Evolutionary conservation across 2,329 filamentous ascomycete genomes (phyloP).

Genomic region (Neofusicoccum cordaticola): DNA sequence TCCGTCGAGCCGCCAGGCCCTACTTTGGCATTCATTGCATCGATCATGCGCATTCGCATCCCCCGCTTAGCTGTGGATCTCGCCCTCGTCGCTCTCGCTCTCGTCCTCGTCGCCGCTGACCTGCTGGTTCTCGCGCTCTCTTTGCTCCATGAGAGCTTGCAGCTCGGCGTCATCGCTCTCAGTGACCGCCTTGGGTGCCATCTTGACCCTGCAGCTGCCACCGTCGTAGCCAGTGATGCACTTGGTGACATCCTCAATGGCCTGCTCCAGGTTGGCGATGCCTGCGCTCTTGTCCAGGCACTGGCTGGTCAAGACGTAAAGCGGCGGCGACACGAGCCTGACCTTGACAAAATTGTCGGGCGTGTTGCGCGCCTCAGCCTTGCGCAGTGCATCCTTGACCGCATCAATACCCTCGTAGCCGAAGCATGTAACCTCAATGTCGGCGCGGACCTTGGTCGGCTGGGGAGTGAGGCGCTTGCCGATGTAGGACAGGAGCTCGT

Average conservation of each 20-base stretch:
- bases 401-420: conserved; percentile 98
- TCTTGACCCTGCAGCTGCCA: conserved; percentile 85
- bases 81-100: conserved; percentile 91
- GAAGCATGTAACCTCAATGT: conserved; percentile 68
- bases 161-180: conserved; percentile 97
- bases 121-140: conserved; percentile 94
- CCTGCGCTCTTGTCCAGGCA: conserved; percentile 90
- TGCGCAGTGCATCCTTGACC: conserved; percentile 87
- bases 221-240: conserved; percentile 71
- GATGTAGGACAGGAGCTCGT: conserved; percentile 93
- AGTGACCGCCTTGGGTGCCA: conserved; percentile 98
- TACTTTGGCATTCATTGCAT: not conserved
- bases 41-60: not conserved
- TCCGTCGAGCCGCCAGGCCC: not conserved
- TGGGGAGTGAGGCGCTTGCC: conserved; percentile 95
- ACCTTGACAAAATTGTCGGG: conserved; percentile 94
- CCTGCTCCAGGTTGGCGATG: conserved; percentile 79
- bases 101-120: conserved; percentile 96
- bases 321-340: conserved; percentile 92
- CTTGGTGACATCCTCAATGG: conserved; percentile 80
- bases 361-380: conserved; percentile 90
- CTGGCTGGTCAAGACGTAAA: conserved; percentile 94
- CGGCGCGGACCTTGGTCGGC: conserved; percentile 97
- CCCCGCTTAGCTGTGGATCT: conserved; percentile 34
- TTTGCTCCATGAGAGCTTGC: conserved; percentile 98